Conservation (phyloP, 192 early-diverging fungal genomes). For the Umbelopsis isabellina region DNA sequence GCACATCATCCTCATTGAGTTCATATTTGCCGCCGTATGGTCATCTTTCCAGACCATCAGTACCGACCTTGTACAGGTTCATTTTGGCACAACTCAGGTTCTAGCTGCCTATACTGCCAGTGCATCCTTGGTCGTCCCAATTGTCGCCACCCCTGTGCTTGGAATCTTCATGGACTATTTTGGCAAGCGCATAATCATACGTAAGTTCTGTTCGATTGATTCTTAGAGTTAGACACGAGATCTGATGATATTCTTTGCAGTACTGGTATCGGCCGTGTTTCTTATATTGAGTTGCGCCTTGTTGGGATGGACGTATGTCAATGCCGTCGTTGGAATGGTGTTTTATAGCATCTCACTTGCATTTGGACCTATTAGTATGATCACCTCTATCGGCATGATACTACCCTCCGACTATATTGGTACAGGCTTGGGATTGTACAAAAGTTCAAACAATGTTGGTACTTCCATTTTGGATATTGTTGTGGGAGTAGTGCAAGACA, state of each 20-base stretch:
- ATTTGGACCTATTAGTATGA: conserved; percentile 61
- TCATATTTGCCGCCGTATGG: conserved; percentile 57
- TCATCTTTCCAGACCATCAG: conserved; percentile 27
- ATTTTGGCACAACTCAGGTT: conserved; percentile 37
- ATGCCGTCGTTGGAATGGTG: conserved; percentile 57
- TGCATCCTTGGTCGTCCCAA: conserved; percentile 57
- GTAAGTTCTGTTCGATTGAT: conserved; percentile 21
- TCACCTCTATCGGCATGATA: conserved; percentile 64
- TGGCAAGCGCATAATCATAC: conserved; percentile 52
- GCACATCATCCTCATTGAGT: conserved; percentile 60
- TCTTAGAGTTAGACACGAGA: not conserved
- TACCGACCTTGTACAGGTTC: conserved; percentile 46
- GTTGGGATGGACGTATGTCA: conserved; percentile 59
- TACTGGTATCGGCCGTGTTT: conserved; percentile 36
- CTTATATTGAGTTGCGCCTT: conserved; percentile 38
- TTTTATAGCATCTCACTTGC: conserved; percentile 62
- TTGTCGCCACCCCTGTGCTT: conserved; percentile 53
- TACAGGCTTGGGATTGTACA: conserved; percentile 65
- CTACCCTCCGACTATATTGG: conserved; percentile 59
- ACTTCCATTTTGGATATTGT: conserved; percentile 62
- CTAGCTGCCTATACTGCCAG: conserved; percentile 42
- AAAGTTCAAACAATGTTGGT: conserved; percentile 64
- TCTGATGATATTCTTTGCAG: not conserved
- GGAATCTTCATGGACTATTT: conserved; percentile 60
- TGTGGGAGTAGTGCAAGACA: conserved; percentile 63